Percentiles rank a stretch among this genome's conserved stretches.
phyloP scores from a whole-genome alignment of 495 filamentous ascomycete species.

The Aspergillus avenaceus region DNA sequence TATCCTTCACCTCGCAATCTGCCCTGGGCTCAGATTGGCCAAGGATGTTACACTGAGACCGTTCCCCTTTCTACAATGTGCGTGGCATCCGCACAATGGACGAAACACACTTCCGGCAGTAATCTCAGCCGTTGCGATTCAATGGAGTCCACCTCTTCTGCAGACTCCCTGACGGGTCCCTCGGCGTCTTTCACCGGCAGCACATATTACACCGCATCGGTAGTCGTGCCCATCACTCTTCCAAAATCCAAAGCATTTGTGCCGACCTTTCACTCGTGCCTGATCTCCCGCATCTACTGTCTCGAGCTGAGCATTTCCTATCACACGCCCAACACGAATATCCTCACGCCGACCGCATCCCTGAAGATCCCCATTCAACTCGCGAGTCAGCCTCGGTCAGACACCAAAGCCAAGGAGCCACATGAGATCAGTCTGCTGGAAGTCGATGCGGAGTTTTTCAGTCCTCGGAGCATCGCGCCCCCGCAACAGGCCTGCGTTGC shows the following conservation, averaged over 20 bases:
- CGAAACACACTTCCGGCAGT: constrained; percentile 36
- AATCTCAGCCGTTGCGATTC: constrained; percentile 55
- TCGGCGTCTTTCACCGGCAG: constrained; percentile 37
- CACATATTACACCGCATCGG: constrained; percentile 59
- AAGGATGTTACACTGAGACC: constrained; percentile 63
- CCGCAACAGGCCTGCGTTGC: neutral
- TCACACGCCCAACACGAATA: constrained; percentile 51
- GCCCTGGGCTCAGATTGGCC: constrained; percentile 42
- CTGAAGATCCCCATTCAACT: constrained; percentile 79
- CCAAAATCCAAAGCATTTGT: constrained; percentile 69
- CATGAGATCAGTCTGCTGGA: constrained; percentile 32
- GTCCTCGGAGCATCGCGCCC: constrained; percentile 28
- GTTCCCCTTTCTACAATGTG: constrained; percentile 61
- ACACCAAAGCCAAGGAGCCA: constrained; percentile 5
- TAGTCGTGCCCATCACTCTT: constrained; percentile 71
- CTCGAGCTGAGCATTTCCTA: constrained; percentile 65
- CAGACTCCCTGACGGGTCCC: constrained; percentile 30
- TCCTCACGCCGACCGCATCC: constrained; percentile 51
- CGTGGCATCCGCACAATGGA: constrained; percentile 65
- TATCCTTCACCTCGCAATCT: constrained; percentile 28
- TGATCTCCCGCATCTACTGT: constrained; percentile 73
- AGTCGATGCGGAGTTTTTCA: constrained; percentile 36
- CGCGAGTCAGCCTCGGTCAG: constrained; percentile 24
- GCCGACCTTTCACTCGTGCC: constrained; percentile 86
- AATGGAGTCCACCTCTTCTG: constrained; percentile 37